Base-by-base conservation (phyloP, 495 filamentous ascomycete genomes). In the Aspergillus haitiensis region DNA sequence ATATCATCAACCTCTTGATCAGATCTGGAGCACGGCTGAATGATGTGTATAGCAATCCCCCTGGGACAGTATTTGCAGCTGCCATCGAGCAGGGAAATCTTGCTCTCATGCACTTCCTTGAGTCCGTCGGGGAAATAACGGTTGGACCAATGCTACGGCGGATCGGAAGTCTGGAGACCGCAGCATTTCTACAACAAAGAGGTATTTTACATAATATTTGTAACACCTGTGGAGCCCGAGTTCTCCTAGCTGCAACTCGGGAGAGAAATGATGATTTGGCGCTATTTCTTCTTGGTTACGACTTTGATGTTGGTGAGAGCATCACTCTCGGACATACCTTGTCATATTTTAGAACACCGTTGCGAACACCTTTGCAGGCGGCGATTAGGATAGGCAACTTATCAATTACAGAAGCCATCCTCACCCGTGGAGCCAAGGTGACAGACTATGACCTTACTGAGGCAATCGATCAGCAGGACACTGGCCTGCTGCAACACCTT, bases 41-140 rank as follows among this genome's bases (percentile, higher is more conserved):
- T 34, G 55, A 58, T 32, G n/a, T 33, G 12, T 50, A 58, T 50
- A 31, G 34, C 34, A 32, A 21, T 1, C 0, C 33, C n/a, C 55
- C 55, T 15, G 55, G 55, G 15, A 50, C 55, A 9, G 55, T 42
- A n/a, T 16, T 58, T n/a, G 55, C 33, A 13, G 55, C 55, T 12
- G 55, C 55, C 16, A 50, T 58, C 18, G 55, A 58, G 33, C 27
- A 8, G 34, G 55, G 55, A 16, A 9, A 58, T 32, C 1, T 40
- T 1, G 1, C 18, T 8, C 45, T 58, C 16, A 40, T 58, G n/a
- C 32, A 8, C 1, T n/a, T 7, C 33, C 16, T 51, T 2, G 34
- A 16, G 45, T 0, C 2, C 32, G 34, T 46, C 5, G 55, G 55
- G n/a, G 55, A 45, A n/a, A 33, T 32, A 8, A 6, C 27, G 2